These are phyloP conservation scores for Aspergillus neotritici DNA, from an alignment of 2,329 filamentous ascomycete species.

Conservation along the genomic window DNA sequence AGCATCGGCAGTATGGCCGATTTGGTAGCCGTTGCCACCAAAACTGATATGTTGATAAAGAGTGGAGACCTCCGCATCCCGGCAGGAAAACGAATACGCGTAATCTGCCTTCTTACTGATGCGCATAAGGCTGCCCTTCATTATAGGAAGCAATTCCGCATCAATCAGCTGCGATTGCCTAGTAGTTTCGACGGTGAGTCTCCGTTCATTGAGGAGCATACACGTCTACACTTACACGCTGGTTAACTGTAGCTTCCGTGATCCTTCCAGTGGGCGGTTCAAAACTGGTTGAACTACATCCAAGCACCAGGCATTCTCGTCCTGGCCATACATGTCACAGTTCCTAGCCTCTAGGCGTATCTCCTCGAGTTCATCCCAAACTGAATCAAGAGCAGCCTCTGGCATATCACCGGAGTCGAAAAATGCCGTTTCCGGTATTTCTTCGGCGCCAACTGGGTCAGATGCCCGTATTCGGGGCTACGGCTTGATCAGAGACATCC, in stretches of 20 bases:
- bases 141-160: not conserved
- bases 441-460: not conserved
- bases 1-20: not conserved
- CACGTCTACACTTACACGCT: not conserved
- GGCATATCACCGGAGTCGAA: not conserved
- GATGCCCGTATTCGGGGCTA: not conserved
- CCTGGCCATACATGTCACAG: not conserved
- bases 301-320: not conserved
- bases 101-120: not conserved
- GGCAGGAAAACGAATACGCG: not conserved
- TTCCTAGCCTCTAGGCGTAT: not conserved
- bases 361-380: not conserved
- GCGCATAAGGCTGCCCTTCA: not conserved
- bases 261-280: not conserved
- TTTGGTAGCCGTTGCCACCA: not conserved
- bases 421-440: not conserved
- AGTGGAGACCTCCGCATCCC: not conserved
- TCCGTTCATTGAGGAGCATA: not conserved
- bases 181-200: no score
- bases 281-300: not conserved
- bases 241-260: not conserved
- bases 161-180: not conserved
- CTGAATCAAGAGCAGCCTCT: not conserved
- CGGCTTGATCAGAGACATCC: not conserved
- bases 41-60: not conserved